Evolutionary conservation across 176 grass and related monocot species (phyloP).

Genomic region (Calamus simplicifolius): DNA sequence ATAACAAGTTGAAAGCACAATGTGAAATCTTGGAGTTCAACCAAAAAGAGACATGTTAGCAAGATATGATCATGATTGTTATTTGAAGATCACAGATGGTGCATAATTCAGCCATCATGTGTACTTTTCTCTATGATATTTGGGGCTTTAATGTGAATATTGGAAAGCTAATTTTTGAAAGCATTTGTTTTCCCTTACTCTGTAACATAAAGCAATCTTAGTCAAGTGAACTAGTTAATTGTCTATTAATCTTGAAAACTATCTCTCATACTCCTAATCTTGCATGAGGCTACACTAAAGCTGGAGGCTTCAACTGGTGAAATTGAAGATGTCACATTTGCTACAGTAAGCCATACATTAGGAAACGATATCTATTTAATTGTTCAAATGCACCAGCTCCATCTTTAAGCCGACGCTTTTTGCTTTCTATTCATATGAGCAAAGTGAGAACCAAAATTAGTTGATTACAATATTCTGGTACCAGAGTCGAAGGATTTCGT

Average conservation of each 20-base stretch:
- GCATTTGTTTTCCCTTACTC: too few relatives aligned
- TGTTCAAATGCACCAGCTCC: slow-evolving; percentile 22
- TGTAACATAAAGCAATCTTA: too few relatives aligned
- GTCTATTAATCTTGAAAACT: not conserved
- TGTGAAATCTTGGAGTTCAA: too few relatives aligned
- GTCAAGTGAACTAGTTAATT: not conserved
- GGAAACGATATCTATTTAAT: slow-evolving; percentile 33
- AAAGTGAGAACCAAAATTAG: not conserved
- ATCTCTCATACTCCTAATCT: slow-evolving; percentile 41
- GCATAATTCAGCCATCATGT: too few relatives aligned
- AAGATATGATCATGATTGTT: too few relatives aligned
- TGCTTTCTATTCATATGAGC: slow-evolving; percentile 1
- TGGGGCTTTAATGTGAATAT: too few relatives aligned
- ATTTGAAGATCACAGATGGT: too few relatives aligned
- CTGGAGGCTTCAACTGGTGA: slow-evolving; percentile 91
- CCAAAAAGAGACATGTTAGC: too few relatives aligned
- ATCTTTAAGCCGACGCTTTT: slow-evolving; percentile 17
- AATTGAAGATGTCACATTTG: slow-evolving; percentile 75
- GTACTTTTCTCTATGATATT: too few relatives aligned
- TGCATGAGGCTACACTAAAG: slow-evolving; percentile 83
- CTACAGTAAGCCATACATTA: slow-evolving; percentile 47
- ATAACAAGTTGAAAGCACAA: too few relatives aligned
- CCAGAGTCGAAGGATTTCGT: not conserved
- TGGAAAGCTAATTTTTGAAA: too few relatives aligned
- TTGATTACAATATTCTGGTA: not conserved